These are phyloP conservation scores for Irpex rosettiformis DNA, from an alignment of 1,284 basidiomycete genomes.

Conservation along the genomic window DNA sequence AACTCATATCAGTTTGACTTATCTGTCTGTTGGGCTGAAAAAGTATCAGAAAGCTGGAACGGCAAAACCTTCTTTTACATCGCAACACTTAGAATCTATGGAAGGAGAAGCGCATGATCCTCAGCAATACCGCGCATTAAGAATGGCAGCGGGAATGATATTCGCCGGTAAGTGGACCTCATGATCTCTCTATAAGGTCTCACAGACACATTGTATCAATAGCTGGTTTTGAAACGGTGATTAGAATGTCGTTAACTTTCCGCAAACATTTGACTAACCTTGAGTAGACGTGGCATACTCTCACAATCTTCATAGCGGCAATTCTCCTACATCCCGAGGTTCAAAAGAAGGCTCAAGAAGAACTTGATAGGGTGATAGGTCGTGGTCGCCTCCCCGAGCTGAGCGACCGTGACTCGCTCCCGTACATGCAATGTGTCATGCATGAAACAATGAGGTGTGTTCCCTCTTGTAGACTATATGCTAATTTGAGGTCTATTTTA, in stretches of 20 bases:
- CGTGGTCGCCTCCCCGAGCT: slow-evolving; percentile 13
- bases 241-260: not conserved
- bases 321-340: slow-evolving; percentile 15
- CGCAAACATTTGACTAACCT: not conserved
- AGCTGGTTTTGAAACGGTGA: not conserved
- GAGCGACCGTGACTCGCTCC: slow-evolving; percentile 14
- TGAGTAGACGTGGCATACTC: slow-evolving; percentile 4
- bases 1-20: not conserved
- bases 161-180: not conserved
- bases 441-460: slow-evolving; percentile 12
- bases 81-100: not conserved
- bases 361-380: slow-evolving; percentile 15
- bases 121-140: not conserved
- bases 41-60: not conserved
- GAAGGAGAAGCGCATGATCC: not conserved
- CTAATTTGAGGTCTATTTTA: not conserved
- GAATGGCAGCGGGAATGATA: not conserved
- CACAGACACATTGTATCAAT: not conserved
- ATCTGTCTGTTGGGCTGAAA: too few relatives aligned
- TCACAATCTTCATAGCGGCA: slow-evolving; percentile 12
- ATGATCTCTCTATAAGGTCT: not conserved
- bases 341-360: slow-evolving; percentile 13
- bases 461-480: not conserved
- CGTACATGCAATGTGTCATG: slow-evolving; percentile 14
- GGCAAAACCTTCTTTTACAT: slow-evolving; percentile 2